Base-by-base conservation (phyloP, 2,329 filamentous ascomycete genomes). In the Pseudogymnoascus sp. region DNA sequence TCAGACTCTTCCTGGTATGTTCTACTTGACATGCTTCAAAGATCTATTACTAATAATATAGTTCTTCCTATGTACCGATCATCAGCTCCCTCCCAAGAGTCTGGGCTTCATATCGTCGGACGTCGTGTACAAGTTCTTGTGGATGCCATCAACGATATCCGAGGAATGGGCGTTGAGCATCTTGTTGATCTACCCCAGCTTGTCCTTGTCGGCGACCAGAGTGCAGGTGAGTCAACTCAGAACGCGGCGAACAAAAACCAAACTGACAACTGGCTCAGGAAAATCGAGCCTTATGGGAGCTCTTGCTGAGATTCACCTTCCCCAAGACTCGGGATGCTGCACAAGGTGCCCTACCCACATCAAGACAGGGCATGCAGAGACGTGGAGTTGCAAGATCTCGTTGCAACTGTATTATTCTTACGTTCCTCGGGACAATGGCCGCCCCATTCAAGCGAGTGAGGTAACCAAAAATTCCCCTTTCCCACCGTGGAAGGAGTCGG, bases 271-370 rank as follows among this genome's bases (percentile, higher is more conserved):
- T 33, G 26, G 26, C 13, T 15, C 33, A 54, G 44, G 92, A 0
- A 96, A 96, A 70, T 91, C 86, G 0, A 91, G 80, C 0, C 70
- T 83, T 0, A 80, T 81, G 59, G 85, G 85, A 10, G 85, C 83
- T 0, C 81, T 89, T 54, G 79, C 81, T 0, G 88, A 86, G 3
- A 86, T 94, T 24, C 85, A 85, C 17, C 82, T 93, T 0, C 90
- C 90, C 0, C 80, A 87, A 1, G 84, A 81, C 40, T 81, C 83
- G 3, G 88, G 87, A 0, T 89, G 87, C 0, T 96, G 92, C 68
- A 96, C 92, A 0, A 77, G 88, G 0, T 95, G 90, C 62, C 90
- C 91, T 0, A 81, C 95, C 0, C 88, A 92, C 61, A 94, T 96
- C 59, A 86, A 88, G 35, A 72, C 70, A 1, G 31, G 29, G 5